Conservation (phyloP, 139 green algal species). For the Tetraselmis chui region DNA sequence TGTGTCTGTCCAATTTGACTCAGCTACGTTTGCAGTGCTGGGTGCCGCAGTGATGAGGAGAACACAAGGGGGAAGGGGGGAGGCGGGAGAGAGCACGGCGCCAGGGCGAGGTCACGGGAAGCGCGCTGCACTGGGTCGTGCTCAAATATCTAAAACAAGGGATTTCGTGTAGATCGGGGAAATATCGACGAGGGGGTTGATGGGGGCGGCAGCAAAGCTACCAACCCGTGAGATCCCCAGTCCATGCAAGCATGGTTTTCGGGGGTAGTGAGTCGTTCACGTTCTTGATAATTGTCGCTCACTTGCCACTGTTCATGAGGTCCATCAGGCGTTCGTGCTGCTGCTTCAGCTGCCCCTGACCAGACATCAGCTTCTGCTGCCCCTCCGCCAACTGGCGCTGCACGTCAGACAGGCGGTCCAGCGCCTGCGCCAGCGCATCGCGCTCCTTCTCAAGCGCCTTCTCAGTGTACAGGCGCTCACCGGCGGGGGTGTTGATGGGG, state of each 20-base stretch:
- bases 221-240: not conserved
- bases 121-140: not conserved
- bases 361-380: constrained; percentile 61
- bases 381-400: constrained; percentile 59
- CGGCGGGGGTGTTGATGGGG: not conserved
- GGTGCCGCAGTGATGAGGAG: not conserved
- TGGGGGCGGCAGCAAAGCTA: not conserved
- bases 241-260: not conserved
- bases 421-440: constrained; percentile 44
- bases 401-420: constrained; percentile 60
- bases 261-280: not conserved
- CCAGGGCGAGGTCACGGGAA: no score
- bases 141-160: not conserved
- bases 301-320: constrained; percentile 2
- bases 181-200: not conserved
- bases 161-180: not conserved
- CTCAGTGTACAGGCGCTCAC: not conserved
- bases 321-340: constrained; percentile 56
- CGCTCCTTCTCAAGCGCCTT: constrained; percentile 43
- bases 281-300: not conserved
- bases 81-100: not conserved
- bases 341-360: constrained; percentile 60
- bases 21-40: not conserved
- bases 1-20: no score
- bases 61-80: not conserved